Conservation (phyloP, 768 basidiomycete species). For the Galerina sulciceps region DNA sequence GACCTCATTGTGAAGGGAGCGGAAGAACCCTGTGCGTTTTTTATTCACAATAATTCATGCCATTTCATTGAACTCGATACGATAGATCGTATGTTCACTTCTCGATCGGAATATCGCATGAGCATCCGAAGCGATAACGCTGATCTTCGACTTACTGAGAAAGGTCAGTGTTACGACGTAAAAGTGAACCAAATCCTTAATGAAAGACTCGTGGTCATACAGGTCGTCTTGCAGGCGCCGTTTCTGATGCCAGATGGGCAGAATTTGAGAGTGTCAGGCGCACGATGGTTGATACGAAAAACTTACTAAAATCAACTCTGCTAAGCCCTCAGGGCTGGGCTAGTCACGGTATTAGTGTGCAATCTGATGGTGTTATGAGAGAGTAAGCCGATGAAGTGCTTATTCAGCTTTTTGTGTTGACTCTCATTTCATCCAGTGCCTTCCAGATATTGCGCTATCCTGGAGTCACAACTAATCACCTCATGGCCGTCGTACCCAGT, state of each 20-base stretch:
- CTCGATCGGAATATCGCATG: conserved; percentile 89
- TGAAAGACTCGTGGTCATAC: neutral
- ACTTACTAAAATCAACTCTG: conserved; percentile 36
- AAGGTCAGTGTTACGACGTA: conserved; percentile 48
- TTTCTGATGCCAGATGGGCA: conserved; percentile 51
- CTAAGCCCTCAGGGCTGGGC: conserved; percentile 52
- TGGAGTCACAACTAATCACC: conserved; percentile 43
- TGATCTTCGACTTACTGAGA: conserved; percentile 78
- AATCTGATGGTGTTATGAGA: conserved; percentile 46
- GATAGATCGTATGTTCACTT: conserved; percentile 92
- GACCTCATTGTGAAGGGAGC: conserved; percentile 88
- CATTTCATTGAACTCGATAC: conserved; percentile 2
- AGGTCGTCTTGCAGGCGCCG: conserved; percentile 48
- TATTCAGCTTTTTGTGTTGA: neutral
- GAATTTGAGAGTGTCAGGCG: conserved; percentile 35
- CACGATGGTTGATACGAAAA: conserved; percentile 38
- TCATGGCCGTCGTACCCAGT: conserved; percentile 51
- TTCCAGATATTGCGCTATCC: conserved; percentile 74
- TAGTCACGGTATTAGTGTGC: conserved; percentile 45
- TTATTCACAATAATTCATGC: neutral
- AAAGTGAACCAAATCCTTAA: neutral
- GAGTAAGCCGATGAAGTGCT: conserved; percentile 33
- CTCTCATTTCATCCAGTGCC: conserved; percentile 50
- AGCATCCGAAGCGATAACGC: conserved; percentile 89
- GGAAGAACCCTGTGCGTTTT: conserved; percentile 82